Percentiles rank a stretch among this genome's conserved stretches.
Evolutionary conservation across 225 moss, liverwort and hornwort genomes (phyloP).

Genomic region (Ulota crispa): DNA sequence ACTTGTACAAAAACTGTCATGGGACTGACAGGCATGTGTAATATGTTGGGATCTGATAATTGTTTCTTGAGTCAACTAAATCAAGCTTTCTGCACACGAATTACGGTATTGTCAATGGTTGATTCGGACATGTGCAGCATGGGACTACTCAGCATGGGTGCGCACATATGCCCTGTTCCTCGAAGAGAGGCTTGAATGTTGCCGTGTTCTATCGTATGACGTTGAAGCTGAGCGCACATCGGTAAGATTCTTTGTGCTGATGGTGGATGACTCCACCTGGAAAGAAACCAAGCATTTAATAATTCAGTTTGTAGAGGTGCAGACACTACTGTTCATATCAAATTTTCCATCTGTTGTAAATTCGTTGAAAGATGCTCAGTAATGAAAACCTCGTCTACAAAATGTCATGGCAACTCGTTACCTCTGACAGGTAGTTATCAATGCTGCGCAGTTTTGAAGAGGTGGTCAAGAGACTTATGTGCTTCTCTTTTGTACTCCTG

Average conservation of each 20-base stretch:
- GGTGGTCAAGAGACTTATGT: neutral
- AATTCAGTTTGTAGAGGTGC: neutral
- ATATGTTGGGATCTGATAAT: neutral
- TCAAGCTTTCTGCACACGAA: conserved; percentile 15
- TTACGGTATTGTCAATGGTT: conserved; percentile 12
- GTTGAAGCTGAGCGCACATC: conserved; percentile 87
- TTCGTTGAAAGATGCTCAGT: neutral
- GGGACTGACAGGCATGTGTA: neutral
- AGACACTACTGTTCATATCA: neutral
- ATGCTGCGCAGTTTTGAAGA: neutral
- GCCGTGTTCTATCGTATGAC: conserved; percentile 83
- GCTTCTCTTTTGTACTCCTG: conserved; percentile 11
- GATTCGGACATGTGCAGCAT: conserved; percentile 56
- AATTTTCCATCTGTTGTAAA: neutral
- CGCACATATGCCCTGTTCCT: conserved; percentile 88
- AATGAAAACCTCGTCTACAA: neutral
- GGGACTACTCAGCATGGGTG: conserved; percentile 94
- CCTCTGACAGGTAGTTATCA: neutral
- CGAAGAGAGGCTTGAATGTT: conserved; percentile 91
- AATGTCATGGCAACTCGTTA: neutral
- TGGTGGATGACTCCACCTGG: neutral
- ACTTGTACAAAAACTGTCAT: neutral
- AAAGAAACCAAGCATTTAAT: neutral
- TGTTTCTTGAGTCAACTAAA: neutral
- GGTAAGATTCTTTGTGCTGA: conserved; percentile 47